Conservation (phyloP, 2,329 filamentous ascomycete genomes). For the Cryphonectria radicalis region DNA sequence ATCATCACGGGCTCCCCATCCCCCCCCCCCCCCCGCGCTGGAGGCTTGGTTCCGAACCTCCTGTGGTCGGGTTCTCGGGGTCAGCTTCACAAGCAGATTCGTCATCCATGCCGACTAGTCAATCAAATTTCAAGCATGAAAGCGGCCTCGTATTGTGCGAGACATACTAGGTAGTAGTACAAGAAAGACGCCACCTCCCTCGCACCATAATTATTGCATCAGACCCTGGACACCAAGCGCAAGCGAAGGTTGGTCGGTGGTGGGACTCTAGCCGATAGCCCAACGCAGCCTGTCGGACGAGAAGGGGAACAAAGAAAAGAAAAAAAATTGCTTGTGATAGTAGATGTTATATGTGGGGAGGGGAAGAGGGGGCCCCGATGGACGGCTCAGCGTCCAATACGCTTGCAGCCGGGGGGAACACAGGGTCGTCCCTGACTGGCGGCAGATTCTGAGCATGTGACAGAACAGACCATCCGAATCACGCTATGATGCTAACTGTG, state of each 20-base stretch:
- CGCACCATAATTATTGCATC: not conserved
- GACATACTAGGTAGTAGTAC: not conserved
- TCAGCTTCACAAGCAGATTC: not conserved
- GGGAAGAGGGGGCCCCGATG: conserved; percentile 12
- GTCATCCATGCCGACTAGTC: not conserved
- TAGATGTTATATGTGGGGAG: conserved; percentile 6
- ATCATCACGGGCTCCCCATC: not conserved
- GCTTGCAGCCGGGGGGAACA: conserved; percentile 25
- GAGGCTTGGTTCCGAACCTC: not conserved
- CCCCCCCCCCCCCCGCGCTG: too few relatives aligned
- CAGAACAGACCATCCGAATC: not conserved
- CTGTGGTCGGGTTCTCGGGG: not conserved
- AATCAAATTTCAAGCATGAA: not conserved
- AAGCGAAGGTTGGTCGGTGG: not conserved
- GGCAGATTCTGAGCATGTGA: conserved; percentile 28
- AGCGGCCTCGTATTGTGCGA: not conserved
- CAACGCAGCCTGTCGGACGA: not conserved
- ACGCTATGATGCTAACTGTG: not conserved
- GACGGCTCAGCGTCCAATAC: conserved; percentile 16
- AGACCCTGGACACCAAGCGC: not conserved
- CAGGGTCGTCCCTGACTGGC: conserved; percentile 24
- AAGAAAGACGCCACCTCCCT: not conserved
- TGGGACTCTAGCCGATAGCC: not conserved
- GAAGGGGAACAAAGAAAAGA: not conserved
- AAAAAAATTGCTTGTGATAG: conserved; percentile 31